Evolutionary conservation across 495 filamentous ascomycete species (phyloP), one percentile per base, ranked within the genome.

Genomic region (Massariosphaeria phaeospora): DNA sequence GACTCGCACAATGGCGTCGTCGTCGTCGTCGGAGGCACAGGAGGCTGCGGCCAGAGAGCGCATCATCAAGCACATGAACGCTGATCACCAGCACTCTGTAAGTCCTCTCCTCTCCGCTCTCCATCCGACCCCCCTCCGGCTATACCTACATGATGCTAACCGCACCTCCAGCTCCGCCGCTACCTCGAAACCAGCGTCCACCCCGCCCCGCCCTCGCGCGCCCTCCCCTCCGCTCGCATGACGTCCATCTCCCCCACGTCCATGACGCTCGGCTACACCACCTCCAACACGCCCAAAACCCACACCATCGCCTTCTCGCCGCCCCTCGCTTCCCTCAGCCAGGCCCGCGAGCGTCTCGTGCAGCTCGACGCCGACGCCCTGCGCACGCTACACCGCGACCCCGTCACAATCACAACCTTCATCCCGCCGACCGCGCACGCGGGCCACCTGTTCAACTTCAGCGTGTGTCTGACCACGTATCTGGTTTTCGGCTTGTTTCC

Each of bases 61-160:
- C 66, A 84, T 88, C 63, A 77, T 85, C 64, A 73, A 75, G 25
- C 88, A 93, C 74, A 89, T 93, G 86, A 91, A 91, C 73, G 73
- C 72, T 33, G 83, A 89, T 73, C 88, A 91, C 70, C 67, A 70
- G 58, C 73, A 76, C 57, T 84, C 85, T 25, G 70, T 72, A 67
- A n/a, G 61, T 4, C 13, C 29, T 26, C 56, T 0, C 49, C 57
- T 2, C 42, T 46, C 41, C 5, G 31, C 18, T 2, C 18, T 7
- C 31, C 17, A n/a, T n/a, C n/a, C n/a, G n/a, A n/a, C n/a, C n/a
- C n/a, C n/a, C n/a, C n/a, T n/a, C n/a, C n/a, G n/a, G n/a, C n/a
- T n/a, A n/a, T n/a, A n/a, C n/a, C n/a, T n/a, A n/a, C n/a, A n/a
- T n/a, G n/a, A n/a, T n/a, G n/a, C n/a, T n/a, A n/a, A n/a, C n/a